A percentile compares a stretch with the other conserved stretches of the same genome.
Evolutionary conservation across 2,329 filamentous ascomycete genomes (phyloP).

Genomic region (Fusarium mangiferae): DNA sequence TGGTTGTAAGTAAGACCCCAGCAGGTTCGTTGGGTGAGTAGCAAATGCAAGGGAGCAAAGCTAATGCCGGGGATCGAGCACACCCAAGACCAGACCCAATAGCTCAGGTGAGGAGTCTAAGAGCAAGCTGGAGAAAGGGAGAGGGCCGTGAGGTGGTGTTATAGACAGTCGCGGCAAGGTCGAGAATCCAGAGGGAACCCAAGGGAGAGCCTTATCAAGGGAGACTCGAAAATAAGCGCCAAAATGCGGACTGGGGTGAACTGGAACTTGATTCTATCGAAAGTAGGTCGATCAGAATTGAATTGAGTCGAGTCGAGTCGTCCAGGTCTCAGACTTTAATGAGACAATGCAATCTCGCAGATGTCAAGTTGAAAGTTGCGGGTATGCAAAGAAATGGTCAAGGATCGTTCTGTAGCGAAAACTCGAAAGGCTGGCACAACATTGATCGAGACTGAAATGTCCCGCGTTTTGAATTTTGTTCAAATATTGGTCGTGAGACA

Average conservation of each 20-base stretch:
- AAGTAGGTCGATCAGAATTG: constrained; percentile 14
- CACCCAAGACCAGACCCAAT: constrained; percentile 12
- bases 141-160: constrained; percentile 11
- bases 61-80: constrained; percentile 27
- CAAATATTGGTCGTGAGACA: constrained; percentile 8
- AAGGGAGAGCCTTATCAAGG: constrained; percentile 34
- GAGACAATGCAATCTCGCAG: constrained; percentile 36
- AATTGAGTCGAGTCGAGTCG: constrained; percentile 8
- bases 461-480: constrained; percentile 3
- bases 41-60: constrained; percentile 35
- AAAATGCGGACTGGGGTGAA: constrained; percentile 7
- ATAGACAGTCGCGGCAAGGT: constrained; percentile 21
- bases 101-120: constrained; percentile 17
- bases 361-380: constrained; percentile 19
- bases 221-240: constrained; percentile 14
- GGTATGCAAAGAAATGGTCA: constrained; percentile 31
- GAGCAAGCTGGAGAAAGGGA: constrained; percentile 11
- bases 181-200: constrained; percentile 12
- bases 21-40: constrained; percentile 19
- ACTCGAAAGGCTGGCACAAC: constrained; percentile 23
- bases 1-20: constrained; percentile 31
- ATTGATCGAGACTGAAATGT: constrained; percentile 17
- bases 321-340: constrained; percentile 30
- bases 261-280: constrained; percentile 26
- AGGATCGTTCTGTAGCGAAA: constrained; percentile 28